Conservation (phyloP, 2,329 filamentous ascomycete genomes). For the Davidsoniella eucalypti region DNA sequence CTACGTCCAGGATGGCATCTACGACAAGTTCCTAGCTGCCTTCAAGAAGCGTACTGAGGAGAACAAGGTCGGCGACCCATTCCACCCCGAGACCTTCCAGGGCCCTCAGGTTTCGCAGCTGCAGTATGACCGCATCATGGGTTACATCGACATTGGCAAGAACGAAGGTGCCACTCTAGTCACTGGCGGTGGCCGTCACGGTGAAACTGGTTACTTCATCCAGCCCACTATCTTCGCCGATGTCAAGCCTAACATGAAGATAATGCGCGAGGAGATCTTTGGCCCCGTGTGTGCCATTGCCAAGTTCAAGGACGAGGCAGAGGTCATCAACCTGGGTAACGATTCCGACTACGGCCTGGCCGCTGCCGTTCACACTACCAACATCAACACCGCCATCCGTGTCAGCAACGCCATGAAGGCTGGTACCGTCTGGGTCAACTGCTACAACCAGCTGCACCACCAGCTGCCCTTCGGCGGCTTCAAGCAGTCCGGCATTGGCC, state of each 20-base stretch:
- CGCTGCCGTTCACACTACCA: conserved; percentile 38
- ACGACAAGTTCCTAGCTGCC: conserved; percentile 37
- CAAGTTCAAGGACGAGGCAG: conserved; percentile 22
- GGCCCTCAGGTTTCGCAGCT: conserved; percentile 34
- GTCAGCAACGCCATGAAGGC: conserved; percentile 37
- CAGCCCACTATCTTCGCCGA: conserved; percentile 19
- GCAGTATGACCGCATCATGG: conserved; percentile 30
- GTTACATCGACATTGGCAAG: conserved; percentile 30
- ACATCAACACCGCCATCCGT: conserved; percentile 29
- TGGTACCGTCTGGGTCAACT: conserved; percentile 44
- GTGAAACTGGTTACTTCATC: conserved; percentile 21
- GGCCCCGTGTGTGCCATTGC: conserved; percentile 45
- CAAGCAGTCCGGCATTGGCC: conserved; percentile 15
- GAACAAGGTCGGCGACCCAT: conserved; percentile 24
- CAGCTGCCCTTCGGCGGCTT: conserved; percentile 16
- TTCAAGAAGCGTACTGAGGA: conserved; percentile 32
- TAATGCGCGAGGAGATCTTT: conserved; percentile 47
- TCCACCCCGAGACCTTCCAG: conserved; percentile 19
- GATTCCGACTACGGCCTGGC: conserved; percentile 38
- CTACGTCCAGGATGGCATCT: conserved; percentile 37
- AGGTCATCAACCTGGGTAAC: conserved; percentile 21
- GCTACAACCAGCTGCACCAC: conserved; percentile 22
- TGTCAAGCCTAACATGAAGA: conserved; percentile 20
- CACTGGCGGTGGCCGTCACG: conserved; percentile 17
- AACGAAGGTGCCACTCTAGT: conserved; percentile 19